phyloP scores from a whole-genome alignment of 2,329 filamentous ascomycete species.

The Teratosphaeria epicoccoides region DNA sequence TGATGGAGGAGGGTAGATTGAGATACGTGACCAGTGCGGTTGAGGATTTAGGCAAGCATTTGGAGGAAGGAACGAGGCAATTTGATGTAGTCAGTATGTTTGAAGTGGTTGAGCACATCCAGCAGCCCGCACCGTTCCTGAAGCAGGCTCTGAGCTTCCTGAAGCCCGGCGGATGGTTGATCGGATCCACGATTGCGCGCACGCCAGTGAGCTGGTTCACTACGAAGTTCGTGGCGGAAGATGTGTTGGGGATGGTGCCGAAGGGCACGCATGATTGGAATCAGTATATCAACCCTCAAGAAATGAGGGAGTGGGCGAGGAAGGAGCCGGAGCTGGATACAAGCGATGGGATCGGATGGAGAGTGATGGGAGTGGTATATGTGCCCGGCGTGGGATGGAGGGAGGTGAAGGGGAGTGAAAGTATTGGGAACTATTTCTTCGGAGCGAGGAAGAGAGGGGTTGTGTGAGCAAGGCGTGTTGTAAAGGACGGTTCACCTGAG shows the following conservation, averaged over 20 bases:
- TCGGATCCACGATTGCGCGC: slow-evolving; percentile 84
- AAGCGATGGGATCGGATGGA: slow-evolving; percentile 57
- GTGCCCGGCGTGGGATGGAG: slow-evolving; percentile 86
- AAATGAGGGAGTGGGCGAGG: slow-evolving; percentile 48
- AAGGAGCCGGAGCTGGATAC: slow-evolving; percentile 38
- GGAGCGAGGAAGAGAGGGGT: slow-evolving; percentile 51
- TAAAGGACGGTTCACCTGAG: no score
- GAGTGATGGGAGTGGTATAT: slow-evolving; percentile 75
- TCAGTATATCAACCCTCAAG: slow-evolving; percentile 84
- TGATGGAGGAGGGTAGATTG: slow-evolving; percentile 46
- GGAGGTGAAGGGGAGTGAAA: slow-evolving; percentile 69
- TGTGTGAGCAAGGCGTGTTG: no score
- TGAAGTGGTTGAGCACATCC: slow-evolving; percentile 91
- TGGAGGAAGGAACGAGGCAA: slow-evolving; percentile 13
- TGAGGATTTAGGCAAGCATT: slow-evolving; percentile 46
- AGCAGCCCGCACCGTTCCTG: slow-evolving; percentile 63
- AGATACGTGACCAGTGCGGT: slow-evolving; percentile 66
- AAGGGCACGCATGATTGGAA: slow-evolving; percentile 90
- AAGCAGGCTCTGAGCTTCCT: slow-evolving; percentile 62
- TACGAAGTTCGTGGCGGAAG: slow-evolving; percentile 86
- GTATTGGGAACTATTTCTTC: slow-evolving; percentile 93
- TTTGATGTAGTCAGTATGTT: slow-evolving; percentile 82
- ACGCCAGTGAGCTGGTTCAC: slow-evolving; percentile 84
- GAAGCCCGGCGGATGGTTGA: slow-evolving; percentile 82
- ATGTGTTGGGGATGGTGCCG: slow-evolving; percentile 76